Conservation (phyloP, 2,329 filamentous ascomycete genomes). For the Phaeosphaeria sp. region DNA sequence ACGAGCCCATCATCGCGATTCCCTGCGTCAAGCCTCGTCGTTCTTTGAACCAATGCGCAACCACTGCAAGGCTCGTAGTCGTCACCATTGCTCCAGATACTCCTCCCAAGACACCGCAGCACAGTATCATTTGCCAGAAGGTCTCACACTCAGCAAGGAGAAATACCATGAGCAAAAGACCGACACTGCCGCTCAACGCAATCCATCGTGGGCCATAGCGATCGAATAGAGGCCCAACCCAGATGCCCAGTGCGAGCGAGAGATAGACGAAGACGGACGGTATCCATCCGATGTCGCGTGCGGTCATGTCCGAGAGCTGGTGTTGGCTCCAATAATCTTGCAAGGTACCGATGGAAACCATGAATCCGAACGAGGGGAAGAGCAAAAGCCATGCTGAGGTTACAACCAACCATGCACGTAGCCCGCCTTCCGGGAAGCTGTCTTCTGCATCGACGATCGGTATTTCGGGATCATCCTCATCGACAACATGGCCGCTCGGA, state of each 20-base stretch:
- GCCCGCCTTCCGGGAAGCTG: constrained; percentile 48
- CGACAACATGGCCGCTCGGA: neutral
- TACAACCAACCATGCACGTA: constrained; percentile 51
- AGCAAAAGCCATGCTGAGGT: constrained; percentile 44
- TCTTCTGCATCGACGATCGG: constrained; percentile 34
- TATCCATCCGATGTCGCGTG: constrained; percentile 81
- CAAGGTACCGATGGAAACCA: constrained; percentile 69
- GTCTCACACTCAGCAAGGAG: constrained; percentile 41
- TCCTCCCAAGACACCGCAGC: constrained; percentile 50
- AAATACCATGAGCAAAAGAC: constrained; percentile 39
- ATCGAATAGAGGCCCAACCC: constrained; percentile 77
- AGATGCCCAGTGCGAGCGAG: constrained; percentile 81
- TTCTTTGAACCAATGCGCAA: constrained; percentile 51
- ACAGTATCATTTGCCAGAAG: constrained; percentile 54
- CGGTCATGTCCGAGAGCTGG: constrained; percentile 70
- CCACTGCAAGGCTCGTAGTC: constrained; percentile 43
- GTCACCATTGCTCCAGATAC: constrained; percentile 48
- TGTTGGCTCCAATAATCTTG: constrained; percentile 79
- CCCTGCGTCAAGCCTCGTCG: constrained; percentile 47
- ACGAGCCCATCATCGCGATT: constrained; percentile 48
- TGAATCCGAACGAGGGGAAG: constrained; percentile 46
- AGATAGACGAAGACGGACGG: constrained; percentile 87
- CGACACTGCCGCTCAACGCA: constrained; percentile 35
- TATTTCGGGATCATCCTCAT: constrained; percentile 15
- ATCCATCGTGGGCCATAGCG: constrained; percentile 47